Base-by-base conservation (phyloP, 202 grass and related monocot species). In the Bolboschoenoplectus hybrid region DNA sequence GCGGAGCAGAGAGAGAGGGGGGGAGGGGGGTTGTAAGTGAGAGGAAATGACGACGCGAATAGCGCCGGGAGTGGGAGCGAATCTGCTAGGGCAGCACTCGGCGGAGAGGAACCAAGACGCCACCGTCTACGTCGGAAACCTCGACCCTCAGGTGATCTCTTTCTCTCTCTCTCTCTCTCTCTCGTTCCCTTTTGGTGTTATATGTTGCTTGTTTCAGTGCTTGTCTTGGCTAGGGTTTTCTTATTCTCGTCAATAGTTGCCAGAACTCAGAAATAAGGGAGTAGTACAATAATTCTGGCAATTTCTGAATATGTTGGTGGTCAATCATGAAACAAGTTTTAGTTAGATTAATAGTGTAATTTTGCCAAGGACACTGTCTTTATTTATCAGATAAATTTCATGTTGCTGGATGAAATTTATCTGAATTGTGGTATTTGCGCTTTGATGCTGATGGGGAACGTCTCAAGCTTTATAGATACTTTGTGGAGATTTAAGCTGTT, bases 61-160 rank as follows among this genome's bases (percentile, higher is more conserved):
- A 88, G 93, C 92, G 53, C 97, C 97, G 26, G 97, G 97, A 45
- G 93, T 99, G 71, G 97, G 97, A 45, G 93, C 97, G 17, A 99
- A 99, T 83, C 85, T 98, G 0, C 91, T 98, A 11, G 93, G 96
- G 43, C 93, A 98, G 90, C 96, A 98, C 90, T 91, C 96, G 63
- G 93, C 97, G 44, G 93, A 98, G 90, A 90, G 97, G 80, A 98
- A 98, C 85, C 97, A 96, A 82, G 97, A 98, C 63, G 97, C 97
- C 85, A 98, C 97, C 68, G 92, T 91, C 82, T 98, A 98, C 88
- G 97, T 98, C 68, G 97, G 97, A 77, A 96, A 94, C 79, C 97
- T 98, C 80, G 97, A 98, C 66, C 91, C 97, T 50, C 97, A 99
- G 92, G 93, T 99, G 84, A 70, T 84, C 87, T 84, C 16, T 84